Base-by-base conservation (phyloP, 768 basidiomycete species). In the Panellus pusillus region DNA sequence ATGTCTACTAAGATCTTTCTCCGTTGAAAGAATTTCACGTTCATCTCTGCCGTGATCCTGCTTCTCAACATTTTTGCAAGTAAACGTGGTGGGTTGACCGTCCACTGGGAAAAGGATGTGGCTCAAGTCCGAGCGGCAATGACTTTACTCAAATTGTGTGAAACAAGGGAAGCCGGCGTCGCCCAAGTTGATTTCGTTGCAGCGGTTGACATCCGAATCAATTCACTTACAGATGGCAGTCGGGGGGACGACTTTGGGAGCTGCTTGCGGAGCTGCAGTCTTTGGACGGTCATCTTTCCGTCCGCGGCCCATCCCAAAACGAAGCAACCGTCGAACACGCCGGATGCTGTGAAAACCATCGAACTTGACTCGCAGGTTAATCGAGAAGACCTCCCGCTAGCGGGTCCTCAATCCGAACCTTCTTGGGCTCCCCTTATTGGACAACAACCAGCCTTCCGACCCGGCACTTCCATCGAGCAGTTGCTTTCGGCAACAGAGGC, bases 21-120 rank as follows among this genome's bases (percentile, higher is more conserved):
- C 6, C 24, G 24, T 24, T 24, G 24, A 24, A 24, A 50, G 49
- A 41, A 27, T n/a, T 17, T 17, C 9, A 8, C 40, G 14, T 42
- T 41, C 39, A 38, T 50, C n/a, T 17, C 49, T 14, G 40, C n/a
- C 20, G n/a, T 50, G 19, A 20, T 50, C n/a, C 38, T 50, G 13
- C 24, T 42, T 17, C 29, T 50, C 17, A 17, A 19, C 28, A 28
- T 39, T 8, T 42, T 41, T 38, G 38, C 49, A 13, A 15, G 9
- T 4, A 41, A 35, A 31, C 27, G 17, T 20, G 9, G 14, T 18
- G 40, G 49, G 1, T 9, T 39, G 6, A 4, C 14, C 17, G 5
- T 50, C 1, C 38, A 50, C 19, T 9, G 9, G 9, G 9, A 15
- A 13, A 40, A 31, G 39, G 49, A 41, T 35, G 19, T 31, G 28